A percentile compares a stretch with the other conserved stretches of the same genome.
Conservation (phyloP, 2,329 filamentous ascomycete species). For the Akanthomyces lecanii region DNA sequence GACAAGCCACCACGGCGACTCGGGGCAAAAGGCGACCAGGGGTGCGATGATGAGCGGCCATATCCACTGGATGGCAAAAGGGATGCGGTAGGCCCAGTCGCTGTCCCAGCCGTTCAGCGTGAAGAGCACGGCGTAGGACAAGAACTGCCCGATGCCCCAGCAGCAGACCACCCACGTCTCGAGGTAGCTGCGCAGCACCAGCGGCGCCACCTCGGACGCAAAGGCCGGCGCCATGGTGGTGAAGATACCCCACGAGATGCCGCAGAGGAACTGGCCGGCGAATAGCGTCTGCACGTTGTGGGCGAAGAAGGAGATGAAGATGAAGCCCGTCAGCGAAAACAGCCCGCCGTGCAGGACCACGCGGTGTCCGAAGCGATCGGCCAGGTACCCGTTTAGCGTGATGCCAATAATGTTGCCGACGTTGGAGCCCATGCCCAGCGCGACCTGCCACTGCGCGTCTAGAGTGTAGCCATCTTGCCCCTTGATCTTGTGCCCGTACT, state of each 20-base stretch:
- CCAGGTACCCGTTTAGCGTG: constrained; percentile 43
- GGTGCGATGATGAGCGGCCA: constrained; percentile 28
- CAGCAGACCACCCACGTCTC: constrained; percentile 41
- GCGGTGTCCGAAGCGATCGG: constrained; percentile 33
- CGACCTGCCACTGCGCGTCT: constrained; percentile 43
- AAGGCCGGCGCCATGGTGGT: constrained; percentile 40
- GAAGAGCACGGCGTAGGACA: constrained; percentile 22
- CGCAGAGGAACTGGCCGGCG: constrained; percentile 43
- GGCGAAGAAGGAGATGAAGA: constrained; percentile 32
- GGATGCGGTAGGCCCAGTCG: constrained; percentile 35
- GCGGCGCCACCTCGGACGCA: constrained; percentile 41
- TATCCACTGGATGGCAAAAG: constrained; percentile 33
- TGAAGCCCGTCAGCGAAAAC: constrained; percentile 20
- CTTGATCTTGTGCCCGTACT: constrained; percentile 45
- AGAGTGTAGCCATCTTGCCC: constrained; percentile 29
- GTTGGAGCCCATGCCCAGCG: constrained; percentile 49
- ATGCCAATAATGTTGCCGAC: constrained; percentile 55
- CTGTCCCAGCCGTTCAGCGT: constrained; percentile 19
- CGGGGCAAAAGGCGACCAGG: constrained; percentile 26
- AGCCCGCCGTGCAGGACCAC: constrained; percentile 27
- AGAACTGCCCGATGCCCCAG: constrained; percentile 39
- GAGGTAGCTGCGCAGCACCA: constrained; percentile 37
- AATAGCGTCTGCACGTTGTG: constrained; percentile 37
- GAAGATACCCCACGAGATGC: constrained; percentile 40
- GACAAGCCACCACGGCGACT: constrained; percentile 36